Base-by-base conservation (phyloP, 345 rosid species). In the Stellera chamaejasme region DNA sequence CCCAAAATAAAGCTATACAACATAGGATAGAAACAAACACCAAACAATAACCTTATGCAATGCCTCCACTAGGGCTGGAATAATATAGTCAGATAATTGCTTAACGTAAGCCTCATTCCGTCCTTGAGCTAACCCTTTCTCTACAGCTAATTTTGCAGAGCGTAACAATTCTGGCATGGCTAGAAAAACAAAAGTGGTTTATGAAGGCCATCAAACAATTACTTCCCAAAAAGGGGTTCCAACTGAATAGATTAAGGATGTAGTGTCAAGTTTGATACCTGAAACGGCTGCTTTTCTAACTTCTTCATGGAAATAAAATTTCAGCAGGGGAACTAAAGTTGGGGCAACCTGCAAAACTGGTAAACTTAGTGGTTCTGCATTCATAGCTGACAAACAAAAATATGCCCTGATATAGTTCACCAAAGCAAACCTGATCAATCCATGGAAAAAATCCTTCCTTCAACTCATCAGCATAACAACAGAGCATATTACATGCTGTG, bases 251-350 rank as follows among this genome's bases (percentile, higher is more conserved):
- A 8, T 7, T 52, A 13, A 27, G 47, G 16, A 39, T 13, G 54
- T 32, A 39, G 8, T 15, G 12, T 36, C 56, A 25, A 44, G 15
- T 51, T 61, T n/a, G 10, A 45, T 79, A 94, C 99, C 99, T 82
- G 99, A 94, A 69, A 94, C 97, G 64, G 99, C 99, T 55, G 99
- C 99, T 80, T 89, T 94, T 79, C 99, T 94, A 54, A 94, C 99
- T 73, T 94, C 99, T 62, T 94, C 99, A 32, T 94, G 99, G 77
- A 94, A 94, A 76, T 94, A 94, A 75, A 94, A 94, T 72, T 94
- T 94, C 59, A 94, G 85, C 56, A 94, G 85, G 27, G 99, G 99
- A 66, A 94, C 99, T 56, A 94, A 59, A 28, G 87, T 94, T 45
- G 90, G 96, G 51, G 97, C 97, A 69, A 94, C 99, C 99, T 94